A percentile compares a stretch with the other conserved stretches of the same genome.
Evolutionary conservation across 371 early-diverging fungal species (phyloP).

Genomic region (Rhizopus sp.): DNA sequence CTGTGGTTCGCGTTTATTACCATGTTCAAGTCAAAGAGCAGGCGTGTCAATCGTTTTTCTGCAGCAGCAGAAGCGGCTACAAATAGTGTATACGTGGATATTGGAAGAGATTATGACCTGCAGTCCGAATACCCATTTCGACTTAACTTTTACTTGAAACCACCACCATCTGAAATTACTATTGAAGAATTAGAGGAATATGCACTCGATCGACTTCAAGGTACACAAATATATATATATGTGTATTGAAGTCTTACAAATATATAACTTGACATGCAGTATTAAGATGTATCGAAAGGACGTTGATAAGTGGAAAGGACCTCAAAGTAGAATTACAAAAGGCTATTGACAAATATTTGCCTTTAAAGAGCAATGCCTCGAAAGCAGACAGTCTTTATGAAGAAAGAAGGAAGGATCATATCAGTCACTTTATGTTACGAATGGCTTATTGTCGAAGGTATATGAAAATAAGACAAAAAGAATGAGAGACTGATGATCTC

Average conservation of each 20-base stretch:
- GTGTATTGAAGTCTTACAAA: neutral
- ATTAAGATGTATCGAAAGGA: slow-evolving; percentile 83
- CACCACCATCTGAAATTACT: slow-evolving; percentile 79
- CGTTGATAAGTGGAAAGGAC: slow-evolving; percentile 75
- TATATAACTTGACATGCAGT: slow-evolving; percentile 37
- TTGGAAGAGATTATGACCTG: slow-evolving; percentile 13
- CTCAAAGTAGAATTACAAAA: slow-evolving; percentile 58
- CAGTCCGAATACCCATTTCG: slow-evolving; percentile 65
- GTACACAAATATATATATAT: slow-evolving; percentile 27
- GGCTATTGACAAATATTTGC: slow-evolving; percentile 67
- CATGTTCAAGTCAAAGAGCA: slow-evolving; percentile 26
- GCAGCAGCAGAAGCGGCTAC: slow-evolving; percentile 18
- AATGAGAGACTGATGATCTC: neutral
- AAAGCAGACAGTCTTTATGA: slow-evolving; percentile 47
- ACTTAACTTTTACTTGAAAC: slow-evolving; percentile 79
- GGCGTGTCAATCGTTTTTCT: slow-evolving; percentile 29
- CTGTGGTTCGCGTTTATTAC: neutral
- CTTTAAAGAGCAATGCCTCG: slow-evolving; percentile 57
- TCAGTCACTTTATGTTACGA: slow-evolving; percentile 92
- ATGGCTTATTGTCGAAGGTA: slow-evolving; percentile 90
- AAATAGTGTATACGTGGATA: slow-evolving; percentile 14
- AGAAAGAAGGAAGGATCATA: slow-evolving; percentile 89
- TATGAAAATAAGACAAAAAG: neutral
- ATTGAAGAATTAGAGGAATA: slow-evolving; percentile 90
- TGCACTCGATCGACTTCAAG: slow-evolving; percentile 92